A percentile compares a stretch with the other conserved stretches of the same genome.
These are phyloP conservation scores for Trichosanthes truncata DNA, from an alignment of 306 rosid species.

Conservation along the genomic window DNA sequence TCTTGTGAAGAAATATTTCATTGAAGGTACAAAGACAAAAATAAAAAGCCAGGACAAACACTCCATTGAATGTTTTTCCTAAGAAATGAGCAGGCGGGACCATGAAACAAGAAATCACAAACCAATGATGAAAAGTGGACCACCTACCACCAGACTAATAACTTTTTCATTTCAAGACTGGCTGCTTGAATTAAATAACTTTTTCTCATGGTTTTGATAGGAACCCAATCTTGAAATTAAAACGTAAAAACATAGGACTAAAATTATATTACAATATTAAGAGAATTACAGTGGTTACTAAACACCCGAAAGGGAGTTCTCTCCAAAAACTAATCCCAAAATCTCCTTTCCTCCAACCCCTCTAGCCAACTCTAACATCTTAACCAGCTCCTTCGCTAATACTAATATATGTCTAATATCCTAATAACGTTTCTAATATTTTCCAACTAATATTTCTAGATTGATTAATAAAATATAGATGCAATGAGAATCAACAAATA, in stretches of 20 bases:
- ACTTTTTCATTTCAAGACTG: not conserved
- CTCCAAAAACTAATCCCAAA: not conserved
- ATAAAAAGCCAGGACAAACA: too few relatives aligned
- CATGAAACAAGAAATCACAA: not conserved
- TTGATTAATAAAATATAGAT: not conserved
- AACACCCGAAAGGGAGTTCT: not conserved
- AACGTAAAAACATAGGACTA: not conserved
- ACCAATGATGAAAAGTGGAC: not conserved
- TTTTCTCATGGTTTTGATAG: not conserved
- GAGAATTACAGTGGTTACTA: not conserved
- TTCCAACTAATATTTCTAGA: not conserved
- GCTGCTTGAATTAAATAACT: not conserved
- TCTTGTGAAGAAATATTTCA: not conserved
- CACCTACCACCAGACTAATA: not conserved
- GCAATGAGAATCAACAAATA: not conserved
- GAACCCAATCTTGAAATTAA: not conserved
- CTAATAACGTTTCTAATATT: not conserved
- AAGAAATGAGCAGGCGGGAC: not conserved
- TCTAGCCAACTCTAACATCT: not conserved
- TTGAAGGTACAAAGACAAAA: too few relatives aligned
- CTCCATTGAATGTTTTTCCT: too few relatives aligned
- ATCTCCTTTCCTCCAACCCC: not conserved
- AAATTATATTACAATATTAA: not conserved
- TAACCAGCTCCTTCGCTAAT: not conserved
- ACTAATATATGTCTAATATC: not conserved